Evolutionary conservation across 371 early-diverging fungal genomes (phyloP), one percentile per base, ranked within the genome.

Genomic region (Mortierella sp.): DNA sequence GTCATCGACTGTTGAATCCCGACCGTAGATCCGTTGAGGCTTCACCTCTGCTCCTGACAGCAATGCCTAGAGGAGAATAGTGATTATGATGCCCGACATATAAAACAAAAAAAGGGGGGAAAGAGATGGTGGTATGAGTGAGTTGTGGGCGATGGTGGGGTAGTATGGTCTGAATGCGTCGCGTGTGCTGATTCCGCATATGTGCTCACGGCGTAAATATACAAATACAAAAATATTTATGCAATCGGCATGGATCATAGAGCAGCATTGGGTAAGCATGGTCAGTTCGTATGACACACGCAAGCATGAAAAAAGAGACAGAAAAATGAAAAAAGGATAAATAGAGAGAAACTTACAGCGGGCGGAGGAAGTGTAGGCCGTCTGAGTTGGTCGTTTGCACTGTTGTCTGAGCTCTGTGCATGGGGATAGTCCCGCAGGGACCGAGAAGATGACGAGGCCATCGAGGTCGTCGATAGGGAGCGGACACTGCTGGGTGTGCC

Each of bases 291-390:
- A 58, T 58, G 58, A 66, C 66, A 66, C 66, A 66, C 31, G 66
- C 41, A 29, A 24, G 29, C 50, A 55, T 68, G 45, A 74, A 50
- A 37, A 52, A 73, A 0, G 43, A n/a, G 39, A 66, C 26, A 65
- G 37, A n/a, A 71, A 43, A 66, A 64, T 50, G 58, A 64, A 41
- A 26, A 67, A 53, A 71, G 26, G 53, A 53, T 58, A 58, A 58
- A 58, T 58, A 58, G 58, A 58, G 64, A 50, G 63, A 61, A 52
- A 73, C 81, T 63, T 80, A 80, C 81, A n/a, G 77, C 64, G 29
- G 81, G 81, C 67, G 81, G 81, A 64, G 77, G 81, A 43, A 80
- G 80, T 39, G 76, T 74, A 13, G 80, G 80, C 70, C 73, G 37
- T 66, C 73, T 63, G 68, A 48, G 73, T 47, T 68, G 78, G 22